Evolutionary conservation across 495 filamentous ascomycete species (phyloP), one percentile per base, ranked within the genome.

Genomic region (Cercophora scortea): DNA sequence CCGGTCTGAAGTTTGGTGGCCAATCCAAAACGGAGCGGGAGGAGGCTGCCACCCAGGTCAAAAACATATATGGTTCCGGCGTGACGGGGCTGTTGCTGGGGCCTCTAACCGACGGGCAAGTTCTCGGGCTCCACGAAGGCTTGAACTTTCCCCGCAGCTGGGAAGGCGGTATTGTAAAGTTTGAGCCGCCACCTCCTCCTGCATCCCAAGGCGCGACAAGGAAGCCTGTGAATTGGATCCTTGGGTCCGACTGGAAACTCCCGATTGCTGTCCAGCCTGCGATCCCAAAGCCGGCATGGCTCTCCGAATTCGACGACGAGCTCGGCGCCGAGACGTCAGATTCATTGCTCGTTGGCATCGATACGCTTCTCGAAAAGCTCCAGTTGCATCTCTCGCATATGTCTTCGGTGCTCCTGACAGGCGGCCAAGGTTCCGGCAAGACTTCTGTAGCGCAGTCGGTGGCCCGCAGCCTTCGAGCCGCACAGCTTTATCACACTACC

Each of bases 391-490:
- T 98, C 12, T 81, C 82, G 2, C 88, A 94, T 51, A 82, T 86
- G 51, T 95, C 90, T 0, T 96, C 94, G 0, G 86, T 96, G 7
- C 74, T 98, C 16, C 63, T 98, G 40, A 89, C 89, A 0, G 93
- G 93, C 32, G 89, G 88, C 6, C 80, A 94, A 39, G 92, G 94
- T 2, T 80, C 90, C 35, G 93, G 93, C 39, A 98, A 98, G 72
- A 87, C 89, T 12, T 81, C 82, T 2, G 76, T 96, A 17, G 74
- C 76, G 12, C 70, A 72, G 53, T 64, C 70, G 6, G 64, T 95
- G 9, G 86, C 82, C 3, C 80, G 83, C 62, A 77, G 76, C 3
- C 67, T 95, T 35, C 79, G 84, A 11, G 71, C 74, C 45, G 78
- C 84, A 8, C 73, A 79, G 43, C 73, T 95, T 0, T 91, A 84